Percentiles rank a stretch among this genome's conserved stretches.
These are phyloP conservation scores for Mortierella sp. DNA, from an alignment of 371 early-diverging fungal species.

Conservation along the genomic window DNA sequence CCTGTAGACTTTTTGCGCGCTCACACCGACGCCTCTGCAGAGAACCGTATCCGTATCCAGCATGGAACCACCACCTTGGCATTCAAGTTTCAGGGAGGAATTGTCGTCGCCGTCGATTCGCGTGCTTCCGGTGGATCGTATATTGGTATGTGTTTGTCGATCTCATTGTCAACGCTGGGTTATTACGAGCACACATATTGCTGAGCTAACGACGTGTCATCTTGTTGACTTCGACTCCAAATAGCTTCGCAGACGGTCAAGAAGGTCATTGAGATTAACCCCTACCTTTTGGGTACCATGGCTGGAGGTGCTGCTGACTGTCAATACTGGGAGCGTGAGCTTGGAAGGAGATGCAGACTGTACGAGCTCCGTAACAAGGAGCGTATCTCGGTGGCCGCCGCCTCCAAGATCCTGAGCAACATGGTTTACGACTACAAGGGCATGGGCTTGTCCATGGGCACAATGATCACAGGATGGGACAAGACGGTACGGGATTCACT, in stretches of 20 bases:
- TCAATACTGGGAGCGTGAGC: slow-evolving; percentile 99
- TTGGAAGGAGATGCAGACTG: slow-evolving; percentile 96
- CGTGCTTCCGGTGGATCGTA: slow-evolving; percentile 99
- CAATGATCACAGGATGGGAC: slow-evolving; percentile 99
- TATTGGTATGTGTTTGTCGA: slow-evolving; percentile 80
- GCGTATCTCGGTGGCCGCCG: slow-evolving; percentile 99
- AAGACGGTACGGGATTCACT: slow-evolving; percentile 72
- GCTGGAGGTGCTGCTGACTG: slow-evolving; percentile 99
- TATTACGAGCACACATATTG: background rate
- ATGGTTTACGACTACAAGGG: slow-evolving; percentile 99
- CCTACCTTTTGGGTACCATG: slow-evolving; percentile 99
- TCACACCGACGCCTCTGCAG: slow-evolving; percentile 73
- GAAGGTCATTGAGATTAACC: slow-evolving; percentile 99
- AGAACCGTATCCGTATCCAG: slow-evolving; percentile 85
- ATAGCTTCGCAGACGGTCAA: slow-evolving; percentile 98
- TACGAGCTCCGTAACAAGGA: slow-evolving; percentile 99
- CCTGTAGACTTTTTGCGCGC: slow-evolving; percentile 76
- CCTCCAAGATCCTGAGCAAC: slow-evolving; percentile 97
- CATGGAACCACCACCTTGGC: slow-evolving; percentile 99
- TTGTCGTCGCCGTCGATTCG: slow-evolving; percentile 99
- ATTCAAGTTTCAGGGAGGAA: slow-evolving; percentile 98
- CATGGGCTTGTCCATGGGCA: slow-evolving; percentile 99
- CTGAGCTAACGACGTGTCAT: slow-evolving; percentile 17
- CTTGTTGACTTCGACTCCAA: background rate
- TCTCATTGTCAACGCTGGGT: background rate